Percentiles rank a stretch among this genome's conserved stretches.
These are phyloP conservation scores for Erigeron canadensis DNA, from an alignment of 129 eudicot genomes.

Conservation along the genomic window DNA sequence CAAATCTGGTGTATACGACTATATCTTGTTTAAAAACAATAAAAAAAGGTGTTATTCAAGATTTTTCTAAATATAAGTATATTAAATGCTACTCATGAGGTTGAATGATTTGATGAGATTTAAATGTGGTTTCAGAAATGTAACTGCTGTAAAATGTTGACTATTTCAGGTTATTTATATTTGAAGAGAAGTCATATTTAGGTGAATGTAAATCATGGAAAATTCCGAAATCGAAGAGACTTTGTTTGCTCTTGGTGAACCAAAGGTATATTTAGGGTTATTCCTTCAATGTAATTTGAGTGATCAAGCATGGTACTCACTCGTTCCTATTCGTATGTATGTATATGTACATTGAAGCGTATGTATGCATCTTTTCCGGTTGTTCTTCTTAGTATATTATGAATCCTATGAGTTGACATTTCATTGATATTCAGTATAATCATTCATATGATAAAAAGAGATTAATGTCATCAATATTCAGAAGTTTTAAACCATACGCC, in stretches of 20 bases:
- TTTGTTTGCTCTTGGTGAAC: conserved; percentile 77
- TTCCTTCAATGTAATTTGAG: not conserved
- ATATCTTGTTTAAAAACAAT: not conserved
- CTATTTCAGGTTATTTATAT: conserved; percentile 36
- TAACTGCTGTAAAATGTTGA: conserved; percentile 15
- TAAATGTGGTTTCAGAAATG: conserved; percentile 6
- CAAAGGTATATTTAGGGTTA: conserved; percentile 57
- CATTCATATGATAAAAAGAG: not conserved
- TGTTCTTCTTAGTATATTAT: not conserved
- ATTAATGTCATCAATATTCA: not conserved
- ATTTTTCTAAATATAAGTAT: not conserved
- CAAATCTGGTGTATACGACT: not conserved
- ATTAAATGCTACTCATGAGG: not conserved
- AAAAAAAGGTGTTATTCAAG: not conserved
- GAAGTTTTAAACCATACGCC: not conserved
- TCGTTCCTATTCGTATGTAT: not conserved
- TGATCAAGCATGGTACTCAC: not conserved
- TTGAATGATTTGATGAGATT: conserved; percentile 15
- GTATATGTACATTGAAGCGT: not conserved
- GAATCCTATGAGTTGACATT: not conserved
- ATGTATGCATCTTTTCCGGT: conserved; percentile 2
- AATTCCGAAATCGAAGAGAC: conserved; percentile 76
- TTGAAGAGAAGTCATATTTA: conserved; percentile 4
- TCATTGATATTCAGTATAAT: not conserved
- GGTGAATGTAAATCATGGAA: conserved; percentile 57